phyloP scores from a whole-genome alignment of 164 flowering plant genomes.

The Litsea cubeba region DNA sequence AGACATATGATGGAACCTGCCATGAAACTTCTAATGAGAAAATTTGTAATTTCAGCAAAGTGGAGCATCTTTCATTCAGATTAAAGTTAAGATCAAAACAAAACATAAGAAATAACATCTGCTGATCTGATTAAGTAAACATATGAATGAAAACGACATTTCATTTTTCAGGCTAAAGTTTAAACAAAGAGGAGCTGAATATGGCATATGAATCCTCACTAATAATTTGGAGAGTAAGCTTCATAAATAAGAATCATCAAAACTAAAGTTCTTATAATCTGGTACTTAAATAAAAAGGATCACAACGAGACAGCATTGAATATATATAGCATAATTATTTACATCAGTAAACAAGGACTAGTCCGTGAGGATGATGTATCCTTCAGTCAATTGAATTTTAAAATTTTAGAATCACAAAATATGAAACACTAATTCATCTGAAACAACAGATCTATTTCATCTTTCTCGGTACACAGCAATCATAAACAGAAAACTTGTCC shows the following conservation, averaged over 20 bases:
- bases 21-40: neutral
- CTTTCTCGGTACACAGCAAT: neutral
- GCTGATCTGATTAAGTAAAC: neutral
- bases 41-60: neutral
- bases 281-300: no score
- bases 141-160: neutral
- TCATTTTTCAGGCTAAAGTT: no score
- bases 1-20: constrained; percentile 67
- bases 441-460: neutral
- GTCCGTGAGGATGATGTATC: neutral
- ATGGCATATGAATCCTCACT: no score
- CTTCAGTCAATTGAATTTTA: no score
- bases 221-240: no score
- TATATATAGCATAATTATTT: neutral
- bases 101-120: no score
- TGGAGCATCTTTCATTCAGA: neutral
- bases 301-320: neutral
- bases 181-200: no score
- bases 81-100: neutral
- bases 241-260: no score
- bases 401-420: neutral
- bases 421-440: neutral
- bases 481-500: no score
- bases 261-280: no score
- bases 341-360: neutral